Percentiles rank a stretch among this genome's conserved stretches.
Evolutionary conservation across 2,329 filamentous ascomycete species (phyloP).

Genomic region (Oidium heveae): DNA sequence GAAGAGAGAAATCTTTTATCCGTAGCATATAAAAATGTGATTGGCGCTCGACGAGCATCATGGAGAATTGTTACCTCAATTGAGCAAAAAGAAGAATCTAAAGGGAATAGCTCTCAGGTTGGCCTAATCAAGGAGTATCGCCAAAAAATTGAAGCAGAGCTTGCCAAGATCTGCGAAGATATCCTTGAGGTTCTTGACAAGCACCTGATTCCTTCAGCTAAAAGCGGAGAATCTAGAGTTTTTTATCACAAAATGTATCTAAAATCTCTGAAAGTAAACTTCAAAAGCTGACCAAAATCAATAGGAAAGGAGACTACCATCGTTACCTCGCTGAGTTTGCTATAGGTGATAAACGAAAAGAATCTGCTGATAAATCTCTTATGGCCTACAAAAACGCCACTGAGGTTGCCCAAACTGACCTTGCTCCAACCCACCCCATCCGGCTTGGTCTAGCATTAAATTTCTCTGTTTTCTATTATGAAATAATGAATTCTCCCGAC

Average conservation of each 20-base stretch:
- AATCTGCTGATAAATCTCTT: slow-evolving; percentile 75
- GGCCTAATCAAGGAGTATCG: slow-evolving; percentile 91
- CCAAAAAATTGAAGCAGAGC: slow-evolving; percentile 91
- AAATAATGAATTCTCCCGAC: slow-evolving; percentile 96
- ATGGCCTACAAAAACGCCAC: slow-evolving; percentile 93
- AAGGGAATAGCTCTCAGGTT: slow-evolving; percentile 85
- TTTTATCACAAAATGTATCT: slow-evolving; percentile 98
- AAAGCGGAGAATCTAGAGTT: slow-evolving; percentile 94
- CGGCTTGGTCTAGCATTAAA: slow-evolving; percentile 78
- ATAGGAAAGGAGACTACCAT: slow-evolving; percentile 98
- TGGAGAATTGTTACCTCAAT: slow-evolving; percentile 98
- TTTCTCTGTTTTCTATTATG: slow-evolving; percentile 99
- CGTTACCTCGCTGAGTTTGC: slow-evolving; percentile 96
- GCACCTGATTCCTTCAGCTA: slow-evolving; percentile 80
- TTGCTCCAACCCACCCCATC: slow-evolving; percentile 80
- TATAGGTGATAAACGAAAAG: slow-evolving; percentile 82
- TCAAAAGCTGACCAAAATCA: slow-evolving; percentile 4
- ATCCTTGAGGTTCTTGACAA: slow-evolving; percentile 86
- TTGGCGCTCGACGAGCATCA: slow-evolving; percentile 84
- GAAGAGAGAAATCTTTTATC: slow-evolving; percentile 96
- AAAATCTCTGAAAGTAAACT: slow-evolving; percentile 4
- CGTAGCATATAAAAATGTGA: slow-evolving; percentile 98
- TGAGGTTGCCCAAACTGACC: slow-evolving; percentile 70
- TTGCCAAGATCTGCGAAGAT: slow-evolving; percentile 93
- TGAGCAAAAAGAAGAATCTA: slow-evolving; percentile 98